phyloP scores from a whole-genome alignment of 2,329 filamentous ascomycete species.

The Drechslera avenae region DNA sequence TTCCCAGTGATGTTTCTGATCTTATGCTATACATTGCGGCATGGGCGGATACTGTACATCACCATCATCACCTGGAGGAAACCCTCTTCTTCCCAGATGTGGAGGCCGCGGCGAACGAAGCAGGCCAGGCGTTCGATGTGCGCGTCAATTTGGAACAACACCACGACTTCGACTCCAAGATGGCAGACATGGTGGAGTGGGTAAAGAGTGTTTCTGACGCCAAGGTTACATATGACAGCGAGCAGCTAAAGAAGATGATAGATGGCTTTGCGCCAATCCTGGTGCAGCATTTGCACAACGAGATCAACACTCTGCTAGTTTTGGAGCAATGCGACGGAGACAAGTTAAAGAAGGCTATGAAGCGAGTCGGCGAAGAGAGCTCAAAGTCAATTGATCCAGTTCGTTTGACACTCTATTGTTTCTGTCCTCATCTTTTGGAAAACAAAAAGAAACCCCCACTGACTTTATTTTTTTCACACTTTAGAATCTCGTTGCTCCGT shows the following conservation, averaged over 20 bases:
- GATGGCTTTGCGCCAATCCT: constrained; percentile 23
- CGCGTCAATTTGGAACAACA: constrained; percentile 43
- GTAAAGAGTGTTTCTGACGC: constrained; percentile 3
- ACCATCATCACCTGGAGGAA: constrained; percentile 48
- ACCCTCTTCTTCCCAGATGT: constrained; percentile 44
- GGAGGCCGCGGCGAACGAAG: constrained; percentile 35
- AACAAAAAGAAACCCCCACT: too few relatives aligned
- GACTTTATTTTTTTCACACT: too few relatives aligned
- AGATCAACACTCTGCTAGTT: constrained; percentile 24
- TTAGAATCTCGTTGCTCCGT: constrained; percentile 31
- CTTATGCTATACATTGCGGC: constrained; percentile 39
- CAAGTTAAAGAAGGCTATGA: constrained; percentile 10
- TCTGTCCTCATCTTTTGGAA: neutral
- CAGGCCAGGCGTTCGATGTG: constrained; percentile 34
- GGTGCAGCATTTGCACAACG: constrained; percentile 26
- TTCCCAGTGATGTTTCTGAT: constrained; percentile 26
- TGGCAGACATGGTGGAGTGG: constrained; percentile 37
- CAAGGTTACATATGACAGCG: constrained; percentile 13
- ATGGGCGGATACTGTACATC: constrained; percentile 45
- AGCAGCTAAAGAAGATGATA: constrained; percentile 16
- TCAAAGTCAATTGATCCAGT: constrained; percentile 14
- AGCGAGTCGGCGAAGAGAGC: constrained; percentile 1
- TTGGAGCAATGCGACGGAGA: constrained; percentile 22
- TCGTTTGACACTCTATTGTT: too few relatives aligned
- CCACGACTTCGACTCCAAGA: constrained; percentile 36